Percentiles rank a stretch among this genome's conserved stretches.
Evolutionary conservation across 148 eudicot genomes (phyloP).

Genomic region (Heliosperma pusillum): DNA sequence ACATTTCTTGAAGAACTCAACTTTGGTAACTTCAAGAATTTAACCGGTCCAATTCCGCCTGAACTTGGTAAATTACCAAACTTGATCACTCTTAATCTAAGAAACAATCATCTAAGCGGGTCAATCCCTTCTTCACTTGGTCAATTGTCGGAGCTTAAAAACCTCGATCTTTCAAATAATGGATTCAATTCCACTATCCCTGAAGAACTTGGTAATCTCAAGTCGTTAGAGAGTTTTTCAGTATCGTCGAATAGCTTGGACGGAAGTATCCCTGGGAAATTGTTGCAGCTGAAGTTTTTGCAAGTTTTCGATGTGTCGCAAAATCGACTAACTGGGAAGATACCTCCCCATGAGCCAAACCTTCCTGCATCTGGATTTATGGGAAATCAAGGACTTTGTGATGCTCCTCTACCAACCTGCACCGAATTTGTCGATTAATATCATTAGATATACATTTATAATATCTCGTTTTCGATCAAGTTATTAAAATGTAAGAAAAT

Average conservation of each 20-base stretch:
- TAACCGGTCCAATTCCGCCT: neutral
- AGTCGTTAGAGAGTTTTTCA: conserved; percentile 43
- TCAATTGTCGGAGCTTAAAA: neutral
- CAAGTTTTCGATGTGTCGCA: neutral
- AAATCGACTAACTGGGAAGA: neutral
- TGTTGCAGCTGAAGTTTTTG: neutral
- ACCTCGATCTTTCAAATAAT: conserved; percentile 18
- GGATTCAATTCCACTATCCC: conserved; percentile 47
- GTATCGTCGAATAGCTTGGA: conserved; percentile 55
- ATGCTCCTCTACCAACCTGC: neutral
- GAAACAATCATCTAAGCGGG: neutral
- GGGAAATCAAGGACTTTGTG: neutral
- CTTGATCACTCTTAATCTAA: neutral
- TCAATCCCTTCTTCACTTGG: neutral
- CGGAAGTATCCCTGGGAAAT: conserved; percentile 29
- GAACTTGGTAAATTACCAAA: neutral
- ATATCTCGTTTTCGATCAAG: too few species aligned
- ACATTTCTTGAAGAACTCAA: neutral
- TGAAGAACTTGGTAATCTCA: conserved; percentile 39
- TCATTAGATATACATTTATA: too few species aligned
- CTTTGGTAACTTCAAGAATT: neutral
- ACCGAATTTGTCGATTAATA: neutral
- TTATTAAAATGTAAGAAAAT: too few species aligned
- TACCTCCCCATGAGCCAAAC: neutral
- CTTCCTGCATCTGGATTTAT: neutral